A percentile compares a stretch with the other conserved stretches of the same genome.
Evolutionary conservation across 2,329 filamentous ascomycete species (phyloP).

Genomic region (Alternaria arborescens): DNA sequence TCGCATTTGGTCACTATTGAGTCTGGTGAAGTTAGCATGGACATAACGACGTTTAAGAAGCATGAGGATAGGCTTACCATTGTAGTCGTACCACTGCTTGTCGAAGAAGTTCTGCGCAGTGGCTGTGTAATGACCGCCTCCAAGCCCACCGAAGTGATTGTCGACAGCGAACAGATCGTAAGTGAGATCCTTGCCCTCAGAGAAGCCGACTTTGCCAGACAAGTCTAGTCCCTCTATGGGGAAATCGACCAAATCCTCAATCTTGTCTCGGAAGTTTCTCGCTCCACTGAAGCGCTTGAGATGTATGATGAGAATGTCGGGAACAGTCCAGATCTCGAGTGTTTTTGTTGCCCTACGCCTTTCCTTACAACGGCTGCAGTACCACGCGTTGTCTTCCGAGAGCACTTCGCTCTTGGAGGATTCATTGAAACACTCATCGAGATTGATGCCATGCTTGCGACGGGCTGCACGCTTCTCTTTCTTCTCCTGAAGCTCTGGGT

Average conservation of each 20-base stretch:
- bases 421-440: conserved; percentile 92
- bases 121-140: conserved; percentile 95
- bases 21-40: conserved; percentile 62
- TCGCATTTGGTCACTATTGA: conserved; percentile 71
- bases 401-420: conserved; percentile 94
- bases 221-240: conserved; percentile 88
- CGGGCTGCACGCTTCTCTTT: conserved; percentile 71
- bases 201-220: conserved; percentile 77
- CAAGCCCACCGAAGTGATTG: conserved; percentile 92
- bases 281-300: conserved; percentile 93
- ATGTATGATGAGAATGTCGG: conserved; percentile 93
- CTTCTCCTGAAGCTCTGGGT: conserved; percentile 69
- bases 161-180: conserved; percentile 97
- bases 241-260: conserved; percentile 91
- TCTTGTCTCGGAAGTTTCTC: conserved; percentile 84
- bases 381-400: conserved; percentile 97
- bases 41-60: neutral
- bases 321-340: conserved; percentile 95
- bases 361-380: conserved; percentile 94
- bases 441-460: conserved; percentile 76
- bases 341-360: conserved; percentile 93
- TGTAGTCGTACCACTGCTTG: conserved; percentile 93
- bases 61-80: conserved; percentile 66
- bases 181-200: conserved; percentile 80
- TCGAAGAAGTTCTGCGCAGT: conserved; percentile 93